A percentile compares a stretch with the other conserved stretches of the same genome.
phyloP scores from a whole-genome alignment of 148 eudicot species.

The Agrostemma githago region DNA sequence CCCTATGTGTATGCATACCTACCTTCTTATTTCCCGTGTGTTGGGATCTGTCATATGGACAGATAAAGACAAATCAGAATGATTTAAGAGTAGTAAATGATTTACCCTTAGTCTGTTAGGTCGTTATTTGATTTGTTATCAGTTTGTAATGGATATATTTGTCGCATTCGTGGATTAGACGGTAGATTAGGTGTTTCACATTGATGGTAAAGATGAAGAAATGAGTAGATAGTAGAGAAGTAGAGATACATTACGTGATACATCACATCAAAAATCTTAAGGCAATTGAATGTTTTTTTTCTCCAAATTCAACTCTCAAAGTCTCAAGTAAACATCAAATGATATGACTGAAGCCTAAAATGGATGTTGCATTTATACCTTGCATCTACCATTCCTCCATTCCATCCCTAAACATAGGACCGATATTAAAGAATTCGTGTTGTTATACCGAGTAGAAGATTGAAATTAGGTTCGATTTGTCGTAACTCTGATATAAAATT shows the following conservation, averaged over 20 bases:
- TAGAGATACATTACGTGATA: neutral
- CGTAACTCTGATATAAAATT: too few species aligned
- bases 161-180: too few species aligned
- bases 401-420: neutral
- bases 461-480: too few species aligned
- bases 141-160: too few species aligned
- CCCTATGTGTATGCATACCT: too few species aligned
- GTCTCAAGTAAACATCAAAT: neutral
- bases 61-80: too few species aligned
- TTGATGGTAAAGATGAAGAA: neutral
- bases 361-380: neutral
- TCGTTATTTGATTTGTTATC: too few species aligned
- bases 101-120: too few species aligned
- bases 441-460: too few species aligned
- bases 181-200: neutral
- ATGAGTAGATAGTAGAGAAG: neutral
- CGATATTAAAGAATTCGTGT: neutral
- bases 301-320: neutral
- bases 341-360: conserved; percentile 10
- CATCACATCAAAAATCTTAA: neutral
- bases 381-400: neutral
- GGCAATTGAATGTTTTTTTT: neutral
- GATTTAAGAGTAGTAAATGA: too few species aligned
- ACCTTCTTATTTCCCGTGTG: too few species aligned
- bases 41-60: too few species aligned